Base-by-base conservation (phyloP, 345 rosid genomes). In the Iberis pinnata region DNA sequence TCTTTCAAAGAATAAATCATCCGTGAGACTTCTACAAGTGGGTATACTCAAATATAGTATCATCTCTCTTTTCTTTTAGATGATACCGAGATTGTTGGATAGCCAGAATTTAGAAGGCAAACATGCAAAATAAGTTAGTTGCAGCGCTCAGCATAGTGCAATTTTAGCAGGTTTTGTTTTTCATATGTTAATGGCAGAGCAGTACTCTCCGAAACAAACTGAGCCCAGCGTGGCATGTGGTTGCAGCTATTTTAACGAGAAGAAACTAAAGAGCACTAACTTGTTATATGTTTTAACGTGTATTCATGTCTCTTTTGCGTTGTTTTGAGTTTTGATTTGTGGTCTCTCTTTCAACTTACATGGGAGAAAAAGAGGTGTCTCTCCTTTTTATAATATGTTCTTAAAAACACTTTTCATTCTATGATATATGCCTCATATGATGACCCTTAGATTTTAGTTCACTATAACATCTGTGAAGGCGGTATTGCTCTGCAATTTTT, bases 121-220 rank as follows among this genome's bases (percentile, higher is more conserved):
- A 61, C 78, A 56, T 18, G 92, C 71, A 9, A 77, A 63, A 53
- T 19, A 53, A 13, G 77, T 86, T 27, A 81, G 90, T 3, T 84
- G 88, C 20, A 95, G 97, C 11, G 97, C 97, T 8, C 79, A 87
- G 16, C 97, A 89, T 52, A 78, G 76, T 64, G 77, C 77, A 11
- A 48, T 82, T 57, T 60, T 86, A 38, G 65, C 90, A 82, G 94
- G 95, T 86, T 75, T 45, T 53, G 47, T 18, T 26, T 31, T 51
- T 18, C 10, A 9, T 29, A 50, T 49, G 55, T 15, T 27, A 18
- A 15, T 53, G 49, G 60, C 61, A 31, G 38, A 45, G n/a, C n/a
- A 44, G 35, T 46, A 51, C 20, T 59, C 20, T n/a, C 45, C 37
- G 7, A 3, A 59, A 60, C 15, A 8, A 50, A 61, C 58, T 43